Conservation (phyloP, 345 rosid genomes). For the Cochlearia excelsa region DNA sequence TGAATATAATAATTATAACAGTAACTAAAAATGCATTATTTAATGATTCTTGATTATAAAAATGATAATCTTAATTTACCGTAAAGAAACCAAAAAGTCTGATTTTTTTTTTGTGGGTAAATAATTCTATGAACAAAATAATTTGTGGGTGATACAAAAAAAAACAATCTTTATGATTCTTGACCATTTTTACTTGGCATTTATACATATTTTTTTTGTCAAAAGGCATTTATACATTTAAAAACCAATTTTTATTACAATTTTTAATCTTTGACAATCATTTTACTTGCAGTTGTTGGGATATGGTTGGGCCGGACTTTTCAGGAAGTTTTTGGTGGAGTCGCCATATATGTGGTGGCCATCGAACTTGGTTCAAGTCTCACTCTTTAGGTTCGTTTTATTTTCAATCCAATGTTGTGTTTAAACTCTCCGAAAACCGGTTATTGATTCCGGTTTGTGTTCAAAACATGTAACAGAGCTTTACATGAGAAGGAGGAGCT, state of each 20-base stretch:
- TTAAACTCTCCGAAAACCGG: background rate
- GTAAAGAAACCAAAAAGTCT: too few species aligned
- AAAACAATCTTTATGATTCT: constrained; percentile 4
- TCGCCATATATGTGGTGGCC: constrained; percentile 98
- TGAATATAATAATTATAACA: background rate
- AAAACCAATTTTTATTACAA: background rate
- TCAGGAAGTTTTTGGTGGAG: constrained; percentile 64
- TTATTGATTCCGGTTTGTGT: background rate
- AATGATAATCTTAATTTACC: too few species aligned
- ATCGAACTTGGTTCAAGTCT: constrained; percentile 68
- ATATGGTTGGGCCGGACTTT: constrained; percentile 81
- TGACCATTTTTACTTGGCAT: background rate
- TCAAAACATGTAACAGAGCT: constrained; percentile 44
- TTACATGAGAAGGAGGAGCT: constrained; percentile 64
- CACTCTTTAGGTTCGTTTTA: constrained; percentile 60
- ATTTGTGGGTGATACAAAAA: background rate
- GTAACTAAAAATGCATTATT: too few species aligned
- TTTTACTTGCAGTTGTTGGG: constrained; percentile 59
- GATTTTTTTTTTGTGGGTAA: too few species aligned
- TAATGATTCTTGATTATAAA: background rate
- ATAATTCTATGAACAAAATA: too few species aligned
- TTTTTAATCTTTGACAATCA: constrained; percentile 11
- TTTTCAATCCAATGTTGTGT: background rate
- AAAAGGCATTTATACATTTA: background rate
- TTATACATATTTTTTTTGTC: background rate